These are phyloP conservation scores for Syzygium malaccense DNA, from an alignment of 441 rosid species.

Conservation along the genomic window DNA sequence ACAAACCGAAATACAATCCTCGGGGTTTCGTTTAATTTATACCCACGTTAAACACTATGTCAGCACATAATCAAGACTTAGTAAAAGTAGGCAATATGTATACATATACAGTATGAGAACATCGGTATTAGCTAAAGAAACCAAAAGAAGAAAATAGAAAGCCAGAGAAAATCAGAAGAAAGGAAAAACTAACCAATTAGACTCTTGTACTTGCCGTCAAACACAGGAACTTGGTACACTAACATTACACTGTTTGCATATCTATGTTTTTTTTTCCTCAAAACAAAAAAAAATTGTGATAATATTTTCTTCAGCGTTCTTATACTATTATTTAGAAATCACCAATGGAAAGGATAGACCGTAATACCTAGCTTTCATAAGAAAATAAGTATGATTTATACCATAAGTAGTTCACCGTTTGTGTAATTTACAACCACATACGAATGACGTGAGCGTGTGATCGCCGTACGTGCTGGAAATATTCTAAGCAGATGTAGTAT, in stretches of 20 bases:
- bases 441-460: not conserved
- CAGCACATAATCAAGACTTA: not conserved
- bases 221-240: not conserved
- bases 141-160: not conserved
- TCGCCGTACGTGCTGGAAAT: not conserved
- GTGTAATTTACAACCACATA: not conserved
- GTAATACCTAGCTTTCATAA: not conserved
- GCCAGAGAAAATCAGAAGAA: not conserved
- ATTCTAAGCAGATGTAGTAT: not conserved
- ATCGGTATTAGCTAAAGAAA: not conserved
- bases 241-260: not conserved
- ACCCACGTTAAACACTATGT: not conserved
- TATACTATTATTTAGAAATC: not conserved
- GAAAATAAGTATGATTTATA: not conserved
- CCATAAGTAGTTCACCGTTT: not conserved
- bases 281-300: not conserved
- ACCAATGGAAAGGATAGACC: not conserved
- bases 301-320: not conserved
- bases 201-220: not conserved
- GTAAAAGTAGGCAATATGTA: not conserved
- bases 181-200: not conserved
- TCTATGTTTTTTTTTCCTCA: not conserved
- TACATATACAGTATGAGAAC: not conserved
- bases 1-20: not conserved
- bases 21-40: not conserved